A percentile compares a stretch with the other conserved stretches of the same genome.
These are phyloP conservation scores for Aspergillus carbonarius DNA, from an alignment of 2,329 filamentous ascomycete genomes.

Conservation along the genomic window DNA sequence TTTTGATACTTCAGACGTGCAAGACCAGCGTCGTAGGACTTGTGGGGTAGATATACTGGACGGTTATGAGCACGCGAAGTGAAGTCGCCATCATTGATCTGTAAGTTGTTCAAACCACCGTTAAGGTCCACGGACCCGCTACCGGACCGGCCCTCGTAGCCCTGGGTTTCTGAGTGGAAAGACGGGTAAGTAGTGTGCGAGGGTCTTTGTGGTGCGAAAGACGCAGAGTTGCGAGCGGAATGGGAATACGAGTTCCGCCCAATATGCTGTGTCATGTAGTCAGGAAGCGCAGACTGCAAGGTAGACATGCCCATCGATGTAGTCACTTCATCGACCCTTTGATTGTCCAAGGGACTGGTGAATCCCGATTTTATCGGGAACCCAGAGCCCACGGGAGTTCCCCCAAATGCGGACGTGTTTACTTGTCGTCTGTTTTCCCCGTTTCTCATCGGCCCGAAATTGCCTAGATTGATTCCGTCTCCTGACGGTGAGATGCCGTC, in stretches of 20 bases:
- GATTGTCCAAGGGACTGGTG: slow-evolving; percentile 27
- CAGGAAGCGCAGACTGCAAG: slow-evolving; percentile 30
- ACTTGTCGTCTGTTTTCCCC: slow-evolving; percentile 36
- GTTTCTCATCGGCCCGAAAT: slow-evolving; percentile 24
- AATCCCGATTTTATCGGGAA: slow-evolving; percentile 35
- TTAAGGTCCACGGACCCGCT: slow-evolving; percentile 32
- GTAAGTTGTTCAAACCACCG: slow-evolving; percentile 34
- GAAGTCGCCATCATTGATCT: slow-evolving; percentile 35
- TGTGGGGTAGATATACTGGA: slow-evolving; percentile 30
- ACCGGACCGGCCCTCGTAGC: slow-evolving; percentile 31
- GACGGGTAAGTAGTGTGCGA: slow-evolving; percentile 39
- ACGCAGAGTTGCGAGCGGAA: slow-evolving; percentile 36
- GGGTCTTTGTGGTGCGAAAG: slow-evolving; percentile 34
- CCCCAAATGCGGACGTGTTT: slow-evolving; percentile 32
- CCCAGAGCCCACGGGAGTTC: slow-evolving; percentile 30
- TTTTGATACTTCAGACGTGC: slow-evolving; percentile 44
- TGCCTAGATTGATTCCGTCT: slow-evolving; percentile 33
- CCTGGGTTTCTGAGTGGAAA: slow-evolving; percentile 41
- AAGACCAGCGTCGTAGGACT: slow-evolving; percentile 49
- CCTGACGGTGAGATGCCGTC: slow-evolving; percentile 36
- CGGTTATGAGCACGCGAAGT: slow-evolving; percentile 34
- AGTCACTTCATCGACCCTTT: slow-evolving; percentile 31
- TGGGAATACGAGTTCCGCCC: slow-evolving; percentile 32
- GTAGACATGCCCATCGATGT: slow-evolving; percentile 29
- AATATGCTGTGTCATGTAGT: slow-evolving; percentile 28